Base-by-base conservation (phyloP, 2,329 filamentous ascomycete species). In the Cladophialophora chaetospira region DNA sequence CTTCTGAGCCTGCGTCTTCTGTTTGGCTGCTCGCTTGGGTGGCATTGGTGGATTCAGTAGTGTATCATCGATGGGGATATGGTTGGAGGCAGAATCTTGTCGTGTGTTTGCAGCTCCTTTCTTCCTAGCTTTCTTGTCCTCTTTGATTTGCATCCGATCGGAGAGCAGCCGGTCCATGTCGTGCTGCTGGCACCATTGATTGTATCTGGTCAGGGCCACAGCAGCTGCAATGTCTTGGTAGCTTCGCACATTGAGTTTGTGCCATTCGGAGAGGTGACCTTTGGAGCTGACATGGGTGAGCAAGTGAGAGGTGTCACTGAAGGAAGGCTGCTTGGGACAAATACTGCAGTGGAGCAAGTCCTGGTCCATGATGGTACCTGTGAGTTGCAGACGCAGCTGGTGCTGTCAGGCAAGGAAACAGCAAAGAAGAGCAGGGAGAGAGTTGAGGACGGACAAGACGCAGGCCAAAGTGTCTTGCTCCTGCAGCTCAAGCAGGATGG, bases 281-380 rank as follows among this genome's bases (percentile, higher is more conserved):
- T 97, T 97, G 63, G 92, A 97, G 58, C 88, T 85, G 61, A 97
- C 84, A 70, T 97, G 93, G 10, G 93, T 97, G 69, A 97, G 83
- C 33, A 97, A 79, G 72, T 97, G 93, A 29, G 92, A 96, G 42
- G 91, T 80, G 72, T 97, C 93, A 54, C 91, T 96, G 75, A 97
- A 97, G 26, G 75, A 82, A 35, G 90, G 89, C 59, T 82, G 82
- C 64, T 87, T 89, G 31, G 88, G 87, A 71, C 93, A 97, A 65
- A 96, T 87, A 68, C 81, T 86, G 82, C 93, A 97, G 65, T 84
- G 76, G 46, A 97, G 83, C 55, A 88, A 85, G 57, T 91, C 86
- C 40, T 64, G 62, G 64, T 72, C 70, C 73, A 76, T 77, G 44
- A 60, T 66, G 60, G 31, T 48, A 57, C 52, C 31, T 44, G 42